These are phyloP conservation scores for Ceratobasidium sp. DNA, from an alignment of 1,284 basidiomycete genomes.

Conservation along the genomic window DNA sequence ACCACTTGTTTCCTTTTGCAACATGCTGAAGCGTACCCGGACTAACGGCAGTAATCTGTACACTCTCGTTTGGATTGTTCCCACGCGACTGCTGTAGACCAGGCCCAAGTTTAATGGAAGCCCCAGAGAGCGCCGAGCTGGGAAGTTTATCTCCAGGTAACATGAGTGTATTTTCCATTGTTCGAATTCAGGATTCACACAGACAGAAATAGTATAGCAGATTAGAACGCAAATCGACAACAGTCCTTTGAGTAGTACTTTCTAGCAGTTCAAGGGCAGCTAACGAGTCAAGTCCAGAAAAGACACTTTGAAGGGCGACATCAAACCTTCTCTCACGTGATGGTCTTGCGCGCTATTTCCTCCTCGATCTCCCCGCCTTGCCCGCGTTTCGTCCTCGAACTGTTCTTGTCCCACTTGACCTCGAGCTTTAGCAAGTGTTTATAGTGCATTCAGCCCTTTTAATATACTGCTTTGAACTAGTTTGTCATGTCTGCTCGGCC, in stretches of 20 bases:
- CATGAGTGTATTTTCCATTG: constrained; percentile 32
- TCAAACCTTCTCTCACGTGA: neutral
- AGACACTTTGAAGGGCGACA: neutral
- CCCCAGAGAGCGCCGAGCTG: constrained; percentile 63
- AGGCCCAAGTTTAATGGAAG: constrained; percentile 70
- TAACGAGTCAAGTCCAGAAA: neutral
- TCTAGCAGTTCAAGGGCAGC: too few relatives aligned
- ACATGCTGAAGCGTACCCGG: constrained; percentile 71
- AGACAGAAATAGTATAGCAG: too few relatives aligned
- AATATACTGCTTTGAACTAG: neutral
- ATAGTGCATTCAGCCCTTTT: too few relatives aligned
- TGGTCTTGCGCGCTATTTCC: neutral
- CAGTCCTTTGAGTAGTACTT: too few relatives aligned
- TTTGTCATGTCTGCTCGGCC: constrained; percentile 19
- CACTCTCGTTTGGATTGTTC: constrained; percentile 45
- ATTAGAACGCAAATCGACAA: too few relatives aligned
- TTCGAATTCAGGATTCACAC: neutral
- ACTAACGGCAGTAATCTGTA: constrained; percentile 65
- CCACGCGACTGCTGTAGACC: constrained; percentile 63
- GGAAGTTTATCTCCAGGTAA: constrained; percentile 73
- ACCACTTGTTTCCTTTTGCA: constrained; percentile 75
- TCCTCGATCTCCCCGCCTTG: too few relatives aligned
- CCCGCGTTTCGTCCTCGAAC: neutral
- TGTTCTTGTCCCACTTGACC: neutral
- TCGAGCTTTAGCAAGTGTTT: too few relatives aligned